A percentile compares a stretch with the other conserved stretches of the same genome.
Conservation (phyloP, 192 early-diverging fungal species). For the Geranomyces michiganensis region DNA sequence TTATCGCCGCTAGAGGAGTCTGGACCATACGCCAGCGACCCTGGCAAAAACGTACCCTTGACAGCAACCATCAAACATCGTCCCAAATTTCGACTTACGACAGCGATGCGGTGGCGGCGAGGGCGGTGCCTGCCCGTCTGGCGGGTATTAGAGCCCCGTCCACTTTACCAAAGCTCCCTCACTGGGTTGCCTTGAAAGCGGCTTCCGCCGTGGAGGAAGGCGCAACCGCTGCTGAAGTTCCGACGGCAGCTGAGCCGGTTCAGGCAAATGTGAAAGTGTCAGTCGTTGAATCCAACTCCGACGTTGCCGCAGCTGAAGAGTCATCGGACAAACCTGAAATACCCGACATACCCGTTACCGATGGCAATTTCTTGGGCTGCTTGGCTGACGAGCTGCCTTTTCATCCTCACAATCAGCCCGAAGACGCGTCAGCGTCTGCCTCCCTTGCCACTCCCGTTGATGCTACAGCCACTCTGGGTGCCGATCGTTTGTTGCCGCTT, state of each 20-base stretch:
- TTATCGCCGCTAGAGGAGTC: conserved; percentile 8
- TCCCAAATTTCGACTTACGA: not conserved
- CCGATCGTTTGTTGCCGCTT: no score
- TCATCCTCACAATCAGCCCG: not conserved
- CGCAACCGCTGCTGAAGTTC: no score
- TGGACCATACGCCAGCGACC: conserved; percentile 17
- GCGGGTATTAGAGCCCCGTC: conserved; percentile 13
- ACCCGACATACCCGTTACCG: not conserved
- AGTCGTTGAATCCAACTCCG: no score
- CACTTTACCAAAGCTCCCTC: conserved; percentile 2
- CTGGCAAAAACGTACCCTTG: not conserved
- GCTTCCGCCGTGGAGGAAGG: no score
- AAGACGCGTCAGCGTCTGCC: no score
- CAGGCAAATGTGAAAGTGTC: no score
- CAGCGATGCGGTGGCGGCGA: no score
- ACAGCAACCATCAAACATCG: not conserved
- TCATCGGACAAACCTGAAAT: not conserved
- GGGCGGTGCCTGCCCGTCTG: conserved; percentile 2
- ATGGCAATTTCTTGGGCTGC: not conserved
- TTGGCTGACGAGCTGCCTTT: not conserved
- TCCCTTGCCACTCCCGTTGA: no score
- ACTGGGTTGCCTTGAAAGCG: no score
- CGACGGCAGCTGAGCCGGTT: no score
- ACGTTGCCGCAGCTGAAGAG: no score
- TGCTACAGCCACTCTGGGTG: no score